A percentile compares a stretch with the other conserved stretches of the same genome.
Evolutionary conservation across 257 asterid genomes (phyloP).

Genomic region (Solanum neorickii): DNA sequence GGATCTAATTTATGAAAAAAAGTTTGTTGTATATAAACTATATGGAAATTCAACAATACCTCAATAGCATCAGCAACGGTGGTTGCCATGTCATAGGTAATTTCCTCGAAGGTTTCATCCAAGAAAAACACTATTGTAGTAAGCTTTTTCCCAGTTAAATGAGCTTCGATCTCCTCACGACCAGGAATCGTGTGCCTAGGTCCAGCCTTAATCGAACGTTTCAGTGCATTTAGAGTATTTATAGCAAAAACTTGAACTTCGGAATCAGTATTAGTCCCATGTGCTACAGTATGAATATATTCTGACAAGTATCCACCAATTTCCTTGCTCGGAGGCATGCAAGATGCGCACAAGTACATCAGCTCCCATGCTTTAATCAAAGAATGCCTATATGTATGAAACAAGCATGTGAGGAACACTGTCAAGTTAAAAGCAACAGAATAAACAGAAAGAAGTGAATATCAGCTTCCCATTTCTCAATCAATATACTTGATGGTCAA

Average conservation of each 20-base stretch:
- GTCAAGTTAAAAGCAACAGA: not conserved
- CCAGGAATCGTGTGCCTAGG: constrained; percentile 85
- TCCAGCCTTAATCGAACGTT: constrained; percentile 91
- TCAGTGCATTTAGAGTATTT: constrained; percentile 78
- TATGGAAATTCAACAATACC: constrained; percentile 39
- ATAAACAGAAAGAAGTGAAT: not conserved
- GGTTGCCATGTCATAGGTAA: constrained; percentile 92
- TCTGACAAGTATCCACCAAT: constrained; percentile 86
- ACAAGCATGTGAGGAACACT: constrained; percentile 1
- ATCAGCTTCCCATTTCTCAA: not conserved
- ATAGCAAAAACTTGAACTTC: constrained; percentile 77
- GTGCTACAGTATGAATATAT: constrained; percentile 69
- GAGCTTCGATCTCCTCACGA: constrained; percentile 93
- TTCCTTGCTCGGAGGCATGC: constrained; percentile 99
- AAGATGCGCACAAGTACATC: constrained; percentile 85
- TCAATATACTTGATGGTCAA: not conserved
- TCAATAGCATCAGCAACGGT: constrained; percentile 93
- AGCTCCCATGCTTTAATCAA: constrained; percentile 92
- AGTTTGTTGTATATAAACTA: not conserved
- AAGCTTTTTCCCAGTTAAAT: constrained; percentile 83
- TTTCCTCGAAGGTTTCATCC: constrained; percentile 98
- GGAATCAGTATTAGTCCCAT: constrained; percentile 50
- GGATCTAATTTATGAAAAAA: not conserved
- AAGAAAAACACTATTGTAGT: constrained; percentile 92
- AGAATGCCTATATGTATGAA: constrained; percentile 39